These are phyloP conservation scores for Dendrostoma leiphaemia DNA, from an alignment of 2,329 filamentous ascomycete species.

Conservation along the genomic window DNA sequence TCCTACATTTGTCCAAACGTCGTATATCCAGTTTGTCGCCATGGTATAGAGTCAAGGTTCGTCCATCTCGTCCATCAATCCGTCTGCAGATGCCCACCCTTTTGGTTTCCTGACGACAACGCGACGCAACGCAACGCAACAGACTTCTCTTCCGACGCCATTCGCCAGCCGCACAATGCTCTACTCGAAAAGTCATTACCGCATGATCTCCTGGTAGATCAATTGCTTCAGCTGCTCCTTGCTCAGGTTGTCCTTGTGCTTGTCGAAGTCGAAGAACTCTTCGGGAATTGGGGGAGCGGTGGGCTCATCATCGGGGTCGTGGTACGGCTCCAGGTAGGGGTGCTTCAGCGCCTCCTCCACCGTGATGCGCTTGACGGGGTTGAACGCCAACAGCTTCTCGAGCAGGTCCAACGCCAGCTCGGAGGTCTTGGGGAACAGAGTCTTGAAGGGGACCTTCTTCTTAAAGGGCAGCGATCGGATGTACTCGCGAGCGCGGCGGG, in stretches of 20 bases:
- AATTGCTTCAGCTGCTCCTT: constrained; percentile 98
- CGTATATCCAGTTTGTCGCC: neutral
- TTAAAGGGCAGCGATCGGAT: constrained; percentile 98
- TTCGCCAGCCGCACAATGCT: constrained; percentile 3
- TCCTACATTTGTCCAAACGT: neutral
- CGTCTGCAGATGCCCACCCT: neutral
- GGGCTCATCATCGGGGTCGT: constrained; percentile 97
- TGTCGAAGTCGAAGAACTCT: constrained; percentile 99
- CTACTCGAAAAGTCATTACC: constrained; percentile 33
- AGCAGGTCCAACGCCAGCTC: constrained; percentile 90
- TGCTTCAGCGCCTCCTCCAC: constrained; percentile 97
- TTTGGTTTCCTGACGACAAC: neutral
- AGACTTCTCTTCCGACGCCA: neutral
- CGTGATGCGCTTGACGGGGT: constrained; percentile 96
- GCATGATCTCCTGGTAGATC: constrained; percentile 96
- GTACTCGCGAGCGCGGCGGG: constrained; percentile 92
- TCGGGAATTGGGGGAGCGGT: constrained; percentile 95
- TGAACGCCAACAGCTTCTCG: constrained; percentile 95
- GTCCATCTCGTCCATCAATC: neutral
- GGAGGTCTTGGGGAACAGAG: constrained; percentile 98
- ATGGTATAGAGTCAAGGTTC: constrained; percentile 1
- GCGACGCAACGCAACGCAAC: neutral
- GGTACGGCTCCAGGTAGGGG: constrained; percentile 97
- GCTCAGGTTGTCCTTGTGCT: constrained; percentile 98
- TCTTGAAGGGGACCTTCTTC: constrained; percentile 98